A percentile compares a stretch with the other conserved stretches of the same genome.
These are phyloP conservation scores for Microdochium bolleyi DNA, from an alignment of 2,329 filamentous ascomycete species.

Conservation along the genomic window DNA sequence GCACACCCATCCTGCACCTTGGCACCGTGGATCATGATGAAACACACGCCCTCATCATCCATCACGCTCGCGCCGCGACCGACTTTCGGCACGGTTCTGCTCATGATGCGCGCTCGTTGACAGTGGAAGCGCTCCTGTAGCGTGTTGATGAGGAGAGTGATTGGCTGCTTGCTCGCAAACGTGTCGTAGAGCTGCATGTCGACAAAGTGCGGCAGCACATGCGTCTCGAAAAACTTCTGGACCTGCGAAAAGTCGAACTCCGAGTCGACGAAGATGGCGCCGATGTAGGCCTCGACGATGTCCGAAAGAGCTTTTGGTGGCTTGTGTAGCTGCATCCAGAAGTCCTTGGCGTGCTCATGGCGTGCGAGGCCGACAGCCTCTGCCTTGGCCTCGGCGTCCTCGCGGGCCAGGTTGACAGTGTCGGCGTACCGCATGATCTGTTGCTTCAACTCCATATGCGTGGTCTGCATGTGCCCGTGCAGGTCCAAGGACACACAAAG, in stretches of 20 bases:
- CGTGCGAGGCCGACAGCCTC: constrained; percentile 22
- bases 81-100: constrained; percentile 1
- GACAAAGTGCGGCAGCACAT: constrained; percentile 70
- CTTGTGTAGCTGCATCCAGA: constrained; percentile 56
- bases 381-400: constrained; percentile 25
- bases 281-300: constrained; percentile 81
- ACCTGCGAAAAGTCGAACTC: constrained; percentile 69
- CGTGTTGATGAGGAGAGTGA: constrained; percentile 60
- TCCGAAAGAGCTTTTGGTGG: constrained; percentile 76
- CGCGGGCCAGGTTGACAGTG: constrained; percentile 45
- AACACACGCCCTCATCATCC: not conserved
- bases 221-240: constrained; percentile 65
- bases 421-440: constrained; percentile 46
- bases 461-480: constrained; percentile 60
- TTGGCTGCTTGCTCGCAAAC: constrained; percentile 80
- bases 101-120: constrained; percentile 8
- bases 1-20: not conserved
- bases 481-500: constrained; percentile 73
- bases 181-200: constrained; percentile 84
- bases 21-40: not conserved
- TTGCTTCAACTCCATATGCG: constrained; percentile 33
- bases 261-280: constrained; percentile 86
- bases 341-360: constrained; percentile 47
- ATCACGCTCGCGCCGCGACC: constrained; percentile 17
- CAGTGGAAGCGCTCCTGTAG: constrained; percentile 62